Evolutionary conservation across 1,284 basidiomycete species (phyloP).

Genomic region (Athelia psychrophila): DNA sequence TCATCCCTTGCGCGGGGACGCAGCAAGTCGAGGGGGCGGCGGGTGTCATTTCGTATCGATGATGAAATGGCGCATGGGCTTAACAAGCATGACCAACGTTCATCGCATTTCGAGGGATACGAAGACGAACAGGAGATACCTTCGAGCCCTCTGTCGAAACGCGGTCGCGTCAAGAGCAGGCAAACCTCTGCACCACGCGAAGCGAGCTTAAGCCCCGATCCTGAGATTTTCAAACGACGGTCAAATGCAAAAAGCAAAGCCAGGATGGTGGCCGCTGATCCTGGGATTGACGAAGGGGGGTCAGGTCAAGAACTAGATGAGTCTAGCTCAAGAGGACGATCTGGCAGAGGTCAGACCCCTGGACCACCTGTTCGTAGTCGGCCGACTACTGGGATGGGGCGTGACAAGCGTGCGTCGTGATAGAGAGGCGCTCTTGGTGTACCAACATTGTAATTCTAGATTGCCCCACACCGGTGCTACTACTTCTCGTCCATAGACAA

Average conservation of each 20-base stretch:
- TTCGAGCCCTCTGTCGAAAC: neutral
- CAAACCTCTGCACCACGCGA: neutral
- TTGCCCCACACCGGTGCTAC: too few species aligned
- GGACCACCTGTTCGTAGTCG: neutral
- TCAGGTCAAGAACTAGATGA: neutral
- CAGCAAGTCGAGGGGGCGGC: neutral
- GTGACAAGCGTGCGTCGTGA: too few species aligned
- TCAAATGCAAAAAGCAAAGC: neutral
- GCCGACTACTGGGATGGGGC: too few species aligned
- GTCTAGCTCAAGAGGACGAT: neutral
- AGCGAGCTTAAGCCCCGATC: neutral
- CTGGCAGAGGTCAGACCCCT: neutral
- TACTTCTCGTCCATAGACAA: too few species aligned
- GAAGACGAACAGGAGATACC: neutral
- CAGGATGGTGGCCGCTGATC: neutral
- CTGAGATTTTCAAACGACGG: neutral
- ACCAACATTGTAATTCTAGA: too few species aligned
- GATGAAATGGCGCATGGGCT: neutral
- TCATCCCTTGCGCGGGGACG: neutral
- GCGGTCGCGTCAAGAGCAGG: neutral
- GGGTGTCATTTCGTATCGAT: neutral
- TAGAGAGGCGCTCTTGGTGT: too few species aligned
- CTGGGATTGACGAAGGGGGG: neutral
- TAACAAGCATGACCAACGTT: neutral
- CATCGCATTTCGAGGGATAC: neutral